Evolutionary conservation across 352 stramenopile species (phyloP).

Genomic region (Pythium pyrilobum): DNA sequence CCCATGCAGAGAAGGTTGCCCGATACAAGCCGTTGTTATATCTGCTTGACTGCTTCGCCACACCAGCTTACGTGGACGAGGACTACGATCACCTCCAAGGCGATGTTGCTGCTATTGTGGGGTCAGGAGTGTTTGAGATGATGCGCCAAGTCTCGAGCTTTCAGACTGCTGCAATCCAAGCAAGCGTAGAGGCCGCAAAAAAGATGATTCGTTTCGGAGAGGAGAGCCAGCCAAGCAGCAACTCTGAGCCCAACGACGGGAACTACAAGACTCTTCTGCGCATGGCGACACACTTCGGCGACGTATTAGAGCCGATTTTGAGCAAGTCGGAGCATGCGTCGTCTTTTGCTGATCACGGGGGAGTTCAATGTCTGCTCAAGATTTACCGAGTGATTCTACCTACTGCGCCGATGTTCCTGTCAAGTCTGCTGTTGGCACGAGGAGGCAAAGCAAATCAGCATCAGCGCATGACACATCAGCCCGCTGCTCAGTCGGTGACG

Average conservation of each 20-base stretch:
- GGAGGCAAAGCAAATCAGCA: not conserved
- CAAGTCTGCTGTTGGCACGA: conserved; percentile 28
- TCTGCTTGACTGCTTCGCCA: conserved; percentile 88
- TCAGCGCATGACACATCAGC: conserved; percentile 69
- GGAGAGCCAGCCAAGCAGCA: not conserved
- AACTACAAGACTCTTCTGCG: conserved; percentile 40
- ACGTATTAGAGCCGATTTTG: conserved; percentile 93
- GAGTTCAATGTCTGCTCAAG: conserved; percentile 84
- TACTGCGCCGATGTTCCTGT: conserved; percentile 72
- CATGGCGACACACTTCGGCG: conserved; percentile 80
- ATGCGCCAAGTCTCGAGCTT: conserved; percentile 93
- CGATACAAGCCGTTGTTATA: conserved; percentile 90
- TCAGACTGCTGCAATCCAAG: conserved; percentile 79
- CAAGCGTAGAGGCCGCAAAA: conserved; percentile 87
- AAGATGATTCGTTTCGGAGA: conserved; percentile 83
- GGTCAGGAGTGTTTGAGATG: conserved; percentile 93
- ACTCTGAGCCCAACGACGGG: not conserved
- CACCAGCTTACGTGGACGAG: conserved; percentile 83
- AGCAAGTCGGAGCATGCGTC: conserved; percentile 92
- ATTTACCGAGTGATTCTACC: conserved; percentile 89
- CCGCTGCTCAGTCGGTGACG: conserved; percentile 85
- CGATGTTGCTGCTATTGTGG: conserved; percentile 91
- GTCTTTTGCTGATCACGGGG: conserved; percentile 89
- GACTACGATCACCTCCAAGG: conserved; percentile 90
- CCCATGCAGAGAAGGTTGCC: conserved; percentile 87